These are phyloP conservation scores for Protomyces pachydermus DNA, from an alignment of 1,139 yeast genomes.

Conservation along the genomic window DNA sequence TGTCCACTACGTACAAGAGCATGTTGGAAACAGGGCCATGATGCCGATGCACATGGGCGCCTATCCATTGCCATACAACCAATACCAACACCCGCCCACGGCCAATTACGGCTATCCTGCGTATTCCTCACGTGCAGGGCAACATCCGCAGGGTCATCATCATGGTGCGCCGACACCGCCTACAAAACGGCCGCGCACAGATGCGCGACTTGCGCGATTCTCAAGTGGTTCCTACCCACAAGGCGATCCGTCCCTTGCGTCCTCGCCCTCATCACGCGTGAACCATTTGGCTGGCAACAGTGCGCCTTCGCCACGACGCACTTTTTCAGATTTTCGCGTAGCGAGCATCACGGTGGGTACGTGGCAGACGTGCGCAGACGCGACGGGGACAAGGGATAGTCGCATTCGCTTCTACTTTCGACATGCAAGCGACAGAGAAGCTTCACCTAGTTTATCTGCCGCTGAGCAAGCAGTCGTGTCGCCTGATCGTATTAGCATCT, in stretches of 20 bases:
- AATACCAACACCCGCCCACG: neutral
- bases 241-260: too few species aligned
- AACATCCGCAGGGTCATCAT: neutral
- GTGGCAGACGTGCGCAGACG: slow-evolving; percentile 30
- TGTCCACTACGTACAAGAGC: neutral
- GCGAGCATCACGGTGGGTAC: slow-evolving; percentile 33
- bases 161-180: neutral
- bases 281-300: neutral
- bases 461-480: slow-evolving; percentile 33
- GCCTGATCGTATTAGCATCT: slow-evolving; percentile 35
- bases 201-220: neutral
- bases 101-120: neutral
- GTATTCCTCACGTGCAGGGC: neutral
- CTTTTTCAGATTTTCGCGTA: slow-evolving; percentile 34
- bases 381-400: slow-evolving; percentile 33
- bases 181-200: neutral
- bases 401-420: slow-evolving; percentile 27
- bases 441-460: slow-evolving; percentile 28
- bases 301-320: slow-evolving; percentile 1
- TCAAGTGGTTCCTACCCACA: too few species aligned
- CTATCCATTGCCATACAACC: neutral
- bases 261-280: neutral
- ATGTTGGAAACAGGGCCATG: neutral
- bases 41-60: neutral
- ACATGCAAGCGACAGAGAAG: slow-evolving; percentile 19